phyloP scores from a whole-genome alignment of 2,329 filamentous ascomycete genomes.

The Beauveria sp. region DNA sequence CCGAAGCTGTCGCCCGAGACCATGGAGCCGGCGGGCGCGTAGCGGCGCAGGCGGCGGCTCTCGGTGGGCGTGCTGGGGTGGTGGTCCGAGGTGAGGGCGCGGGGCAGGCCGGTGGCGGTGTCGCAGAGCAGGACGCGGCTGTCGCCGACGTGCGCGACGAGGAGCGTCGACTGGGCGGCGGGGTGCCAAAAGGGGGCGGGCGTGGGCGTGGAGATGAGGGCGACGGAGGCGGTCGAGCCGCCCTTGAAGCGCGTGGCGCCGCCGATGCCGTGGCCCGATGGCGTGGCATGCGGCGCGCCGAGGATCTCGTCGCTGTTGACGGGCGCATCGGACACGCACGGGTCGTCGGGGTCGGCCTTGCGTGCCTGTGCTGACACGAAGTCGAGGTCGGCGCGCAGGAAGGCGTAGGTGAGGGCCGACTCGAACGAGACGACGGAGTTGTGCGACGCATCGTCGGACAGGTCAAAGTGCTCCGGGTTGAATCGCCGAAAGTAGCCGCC shows the following conservation, averaged over 20 bases:
- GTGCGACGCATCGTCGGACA: constrained; percentile 24
- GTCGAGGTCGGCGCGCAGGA: constrained; percentile 87
- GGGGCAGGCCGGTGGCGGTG: constrained; percentile 70
- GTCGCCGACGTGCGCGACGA: constrained; percentile 89
- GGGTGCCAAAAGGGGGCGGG: constrained; percentile 95
- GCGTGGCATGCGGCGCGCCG: constrained; percentile 48
- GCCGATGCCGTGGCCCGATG: constrained; percentile 58
- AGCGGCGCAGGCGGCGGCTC: constrained; percentile 73
- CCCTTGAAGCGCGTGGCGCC: constrained; percentile 77
- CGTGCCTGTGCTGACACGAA: constrained; percentile 84
- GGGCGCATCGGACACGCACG: constrained; percentile 63
- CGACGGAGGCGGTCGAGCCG: constrained; percentile 85
- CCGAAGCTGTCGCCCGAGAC: constrained; percentile 88
- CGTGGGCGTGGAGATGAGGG: constrained; percentile 84
- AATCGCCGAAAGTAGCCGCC: constrained; percentile 94
- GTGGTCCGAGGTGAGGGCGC: constrained; percentile 82
- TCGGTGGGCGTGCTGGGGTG: constrained; percentile 85
- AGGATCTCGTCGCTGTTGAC: constrained; percentile 82
- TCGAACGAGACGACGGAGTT: constrained; percentile 54
- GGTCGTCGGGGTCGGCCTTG: constrained; percentile 68
- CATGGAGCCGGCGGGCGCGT: constrained; percentile 66
- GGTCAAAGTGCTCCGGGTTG: constrained; percentile 66
- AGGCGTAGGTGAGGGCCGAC: constrained; percentile 81
- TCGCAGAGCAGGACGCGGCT: constrained; percentile 86
- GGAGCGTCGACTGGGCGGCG: constrained; percentile 69